A percentile compares a stretch with the other conserved stretches of the same genome.
Evolutionary conservation across 1,284 basidiomycete genomes (phyloP).

Genomic region (Puccinia sorghi): DNA sequence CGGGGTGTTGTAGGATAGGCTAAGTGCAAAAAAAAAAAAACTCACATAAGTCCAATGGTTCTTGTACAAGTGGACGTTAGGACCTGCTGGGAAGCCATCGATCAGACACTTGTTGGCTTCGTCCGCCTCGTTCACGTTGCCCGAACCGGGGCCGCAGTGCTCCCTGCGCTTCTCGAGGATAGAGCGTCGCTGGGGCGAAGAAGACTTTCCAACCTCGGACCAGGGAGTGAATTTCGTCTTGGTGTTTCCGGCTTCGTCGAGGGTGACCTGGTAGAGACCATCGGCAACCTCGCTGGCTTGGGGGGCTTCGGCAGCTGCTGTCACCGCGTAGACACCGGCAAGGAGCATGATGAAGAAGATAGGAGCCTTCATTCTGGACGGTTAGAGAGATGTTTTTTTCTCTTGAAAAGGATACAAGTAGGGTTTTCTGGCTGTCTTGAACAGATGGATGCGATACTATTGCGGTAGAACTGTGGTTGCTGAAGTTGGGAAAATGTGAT

Average conservation of each 20-base stretch:
- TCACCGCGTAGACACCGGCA: not conserved
- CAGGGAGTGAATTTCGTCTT: not conserved
- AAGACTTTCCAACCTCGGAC: not conserved
- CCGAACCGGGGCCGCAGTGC: not conserved
- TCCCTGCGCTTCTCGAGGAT: not conserved
- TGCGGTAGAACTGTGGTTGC: not conserved
- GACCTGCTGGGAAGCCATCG: not conserved
- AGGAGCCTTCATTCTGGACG: not conserved
- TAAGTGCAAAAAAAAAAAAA: not conserved
- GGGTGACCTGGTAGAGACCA: slow-evolving; percentile 1
- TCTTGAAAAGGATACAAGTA: not conserved
- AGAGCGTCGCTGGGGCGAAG: slow-evolving; percentile 1
- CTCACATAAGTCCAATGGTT: not conserved
- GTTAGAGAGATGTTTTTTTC: not conserved
- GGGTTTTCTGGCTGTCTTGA: not conserved
- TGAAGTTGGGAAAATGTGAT: not conserved
- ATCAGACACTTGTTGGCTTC: not conserved
- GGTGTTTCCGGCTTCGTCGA: slow-evolving; percentile 1
- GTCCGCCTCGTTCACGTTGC: not conserved
- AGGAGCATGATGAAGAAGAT: not conserved
- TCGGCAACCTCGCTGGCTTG: not conserved
- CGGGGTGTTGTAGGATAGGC: not conserved
- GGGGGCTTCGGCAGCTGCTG: not conserved
- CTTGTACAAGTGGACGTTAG: not conserved
- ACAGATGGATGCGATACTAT: not conserved